Conservation (phyloP, 306 rosid species). For the Prunus davidiana region DNA sequence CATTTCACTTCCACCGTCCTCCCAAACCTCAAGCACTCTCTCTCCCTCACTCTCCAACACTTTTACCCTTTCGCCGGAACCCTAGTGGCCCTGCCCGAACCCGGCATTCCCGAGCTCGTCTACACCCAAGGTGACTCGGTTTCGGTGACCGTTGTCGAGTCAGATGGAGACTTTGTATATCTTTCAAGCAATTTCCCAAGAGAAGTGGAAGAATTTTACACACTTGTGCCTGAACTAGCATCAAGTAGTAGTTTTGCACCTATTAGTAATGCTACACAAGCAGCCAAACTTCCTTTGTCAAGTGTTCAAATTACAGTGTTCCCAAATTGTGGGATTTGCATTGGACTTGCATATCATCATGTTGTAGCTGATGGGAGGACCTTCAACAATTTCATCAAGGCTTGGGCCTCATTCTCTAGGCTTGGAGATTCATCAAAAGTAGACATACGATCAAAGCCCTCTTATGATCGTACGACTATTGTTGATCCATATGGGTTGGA, state of each 20-base stretch:
- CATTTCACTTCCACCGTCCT: conserved; percentile 32
- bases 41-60: conserved; percentile 44
- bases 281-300: conserved; percentile 27
- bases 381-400: conserved; percentile 42
- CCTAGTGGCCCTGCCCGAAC: conserved; percentile 10
- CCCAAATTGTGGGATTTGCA: conserved; percentile 40
- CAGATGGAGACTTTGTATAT: conserved; percentile 26
- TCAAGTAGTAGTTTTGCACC: background rate
- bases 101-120: conserved; percentile 33
- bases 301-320: conserved; percentile 41
- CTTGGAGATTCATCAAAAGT: background rate
- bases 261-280: background rate
- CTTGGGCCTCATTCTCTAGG: conserved; percentile 40
- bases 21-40: conserved; percentile 49
- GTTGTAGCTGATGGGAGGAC: conserved; percentile 48
- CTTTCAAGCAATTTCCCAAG: conserved; percentile 23
- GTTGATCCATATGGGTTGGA: conserved; percentile 28
- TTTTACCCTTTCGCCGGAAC: conserved; percentile 45
- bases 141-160: conserved; percentile 22
- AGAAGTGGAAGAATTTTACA: conserved; percentile 20
- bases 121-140: conserved; percentile 20
- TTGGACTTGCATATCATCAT: conserved; percentile 39
- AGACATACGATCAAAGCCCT: background rate
- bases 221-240: conserved; percentile 32
- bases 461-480: conserved; percentile 32